A percentile compares a stretch with the other conserved stretches of the same genome.
Evolutionary conservation across 441 rosid species (phyloP).

Genomic region (Pelargonium myrrhifolium): DNA sequence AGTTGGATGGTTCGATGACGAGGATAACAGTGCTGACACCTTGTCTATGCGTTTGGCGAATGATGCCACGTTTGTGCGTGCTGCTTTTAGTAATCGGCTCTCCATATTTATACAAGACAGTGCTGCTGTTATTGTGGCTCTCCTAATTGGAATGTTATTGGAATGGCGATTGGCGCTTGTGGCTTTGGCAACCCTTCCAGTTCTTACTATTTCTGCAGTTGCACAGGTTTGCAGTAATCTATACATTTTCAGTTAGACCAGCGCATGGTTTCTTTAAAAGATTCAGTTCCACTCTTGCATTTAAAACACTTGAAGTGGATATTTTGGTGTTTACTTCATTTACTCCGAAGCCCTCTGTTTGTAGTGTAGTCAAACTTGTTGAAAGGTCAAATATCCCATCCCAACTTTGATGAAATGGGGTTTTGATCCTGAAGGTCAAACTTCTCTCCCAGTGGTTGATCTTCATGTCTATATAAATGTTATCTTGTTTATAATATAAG

Average conservation of each 20-base stretch:
- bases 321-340: neutral
- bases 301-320: neutral
- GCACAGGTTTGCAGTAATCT: constrained; percentile 75
- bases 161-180: constrained; percentile 91
- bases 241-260: neutral
- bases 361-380: neutral
- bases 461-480: neutral
- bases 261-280: neutral
- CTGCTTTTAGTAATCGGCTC: constrained; percentile 93
- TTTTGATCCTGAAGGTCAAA: too few relatives aligned
- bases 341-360: neutral
- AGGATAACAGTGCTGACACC: constrained; percentile 89
- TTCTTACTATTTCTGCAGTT: constrained; percentile 78
- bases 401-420: too few relatives aligned
- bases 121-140: constrained; percentile 82
- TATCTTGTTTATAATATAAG: neutral
- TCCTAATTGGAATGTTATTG: constrained; percentile 75
- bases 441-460: neutral
- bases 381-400: too few relatives aligned
- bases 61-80: constrained; percentile 97
- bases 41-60: constrained; percentile 96
- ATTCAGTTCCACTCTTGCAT: neutral
- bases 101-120: constrained; percentile 89
- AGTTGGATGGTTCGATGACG: constrained; percentile 98
- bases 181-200: constrained; percentile 84